Evolutionary conservation across 2,329 filamentous ascomycete genomes (phyloP).

Genomic region (Bipolaris gigantea): DNA sequence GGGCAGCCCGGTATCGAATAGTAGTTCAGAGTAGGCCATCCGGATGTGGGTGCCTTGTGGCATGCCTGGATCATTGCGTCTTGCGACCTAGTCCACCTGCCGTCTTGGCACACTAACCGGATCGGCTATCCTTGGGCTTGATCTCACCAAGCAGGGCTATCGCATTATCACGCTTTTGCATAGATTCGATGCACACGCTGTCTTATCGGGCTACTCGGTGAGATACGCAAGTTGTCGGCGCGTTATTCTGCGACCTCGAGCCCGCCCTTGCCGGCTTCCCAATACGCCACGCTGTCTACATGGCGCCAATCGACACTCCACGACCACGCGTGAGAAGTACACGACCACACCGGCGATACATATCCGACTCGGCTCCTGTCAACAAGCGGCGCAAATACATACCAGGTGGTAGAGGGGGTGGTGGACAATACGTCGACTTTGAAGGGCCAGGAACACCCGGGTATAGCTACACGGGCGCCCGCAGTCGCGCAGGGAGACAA

Average conservation of each 20-base stretch:
- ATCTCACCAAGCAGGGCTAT: conserved; percentile 23
- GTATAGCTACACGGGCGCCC: conserved; percentile 51
- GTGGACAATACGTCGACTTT: conserved; percentile 79
- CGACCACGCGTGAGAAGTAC: conserved; percentile 42
- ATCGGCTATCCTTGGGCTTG: conserved; percentile 5
- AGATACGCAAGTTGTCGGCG: conserved; percentile 17
- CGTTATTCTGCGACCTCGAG: conserved; percentile 28
- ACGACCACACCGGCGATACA: conserved; percentile 37
- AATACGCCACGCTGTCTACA: conserved; percentile 35
- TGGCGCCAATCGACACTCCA: conserved; percentile 43
- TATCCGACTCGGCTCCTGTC: conserved; percentile 48
- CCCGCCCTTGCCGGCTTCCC: conserved; percentile 29
- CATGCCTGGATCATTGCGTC: conserved; percentile 1
- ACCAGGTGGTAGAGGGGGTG: conserved; percentile 82
- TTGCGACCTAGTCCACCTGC: conserved; percentile 2
- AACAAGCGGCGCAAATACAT: conserved; percentile 65
- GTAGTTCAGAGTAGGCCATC: background rate
- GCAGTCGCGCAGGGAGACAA: conserved; percentile 54
- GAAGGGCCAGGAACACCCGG: conserved; percentile 63
- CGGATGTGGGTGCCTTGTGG: background rate
- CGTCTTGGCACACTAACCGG: conserved; percentile 15
- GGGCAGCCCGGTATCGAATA: background rate
- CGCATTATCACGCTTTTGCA: conserved; percentile 16
- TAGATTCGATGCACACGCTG: conserved; percentile 27
- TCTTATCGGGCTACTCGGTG: conserved; percentile 24